Evolutionary conservation across 192 early-diverging fungal species (phyloP).

Genomic region (Coemansia umbellata): DNA sequence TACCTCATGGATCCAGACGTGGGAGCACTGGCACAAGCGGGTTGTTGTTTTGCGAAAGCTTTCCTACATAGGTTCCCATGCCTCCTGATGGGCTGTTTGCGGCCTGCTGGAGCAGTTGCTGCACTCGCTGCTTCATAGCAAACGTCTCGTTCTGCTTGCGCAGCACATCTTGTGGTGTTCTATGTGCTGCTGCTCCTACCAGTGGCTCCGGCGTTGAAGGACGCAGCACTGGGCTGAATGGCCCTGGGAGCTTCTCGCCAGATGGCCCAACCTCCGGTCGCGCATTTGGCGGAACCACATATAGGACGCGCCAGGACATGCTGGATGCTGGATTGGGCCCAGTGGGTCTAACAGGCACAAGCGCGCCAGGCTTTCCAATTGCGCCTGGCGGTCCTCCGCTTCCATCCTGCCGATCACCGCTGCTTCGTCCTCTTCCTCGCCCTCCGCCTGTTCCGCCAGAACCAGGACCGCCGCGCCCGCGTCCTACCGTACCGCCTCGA

Average conservation of each 20-base stretch:
- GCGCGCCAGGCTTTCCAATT: not conserved
- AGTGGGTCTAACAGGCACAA: constrained; percentile 27
- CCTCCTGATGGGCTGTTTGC: constrained; percentile 33
- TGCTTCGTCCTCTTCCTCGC: constrained; percentile 4
- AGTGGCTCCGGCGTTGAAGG: constrained; percentile 19
- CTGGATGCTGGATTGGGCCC: constrained; percentile 15
- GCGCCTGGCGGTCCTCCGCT: constrained; percentile 2
- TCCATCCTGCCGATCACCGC: not conserved
- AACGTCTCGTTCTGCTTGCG: constrained; percentile 40
- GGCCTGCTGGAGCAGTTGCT: constrained; percentile 46
- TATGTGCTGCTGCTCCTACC: not conserved
- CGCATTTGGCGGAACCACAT: constrained; percentile 24
- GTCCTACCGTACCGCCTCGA: constrained; percentile 2
- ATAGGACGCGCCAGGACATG: constrained; percentile 35
- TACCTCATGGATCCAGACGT: constrained; percentile 17
- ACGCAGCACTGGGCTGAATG: constrained; percentile 41
- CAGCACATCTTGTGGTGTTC: constrained; percentile 34
- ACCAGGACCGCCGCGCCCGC: not conserved
- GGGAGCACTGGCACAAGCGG: constrained; percentile 45
- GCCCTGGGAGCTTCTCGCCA: constrained; percentile 42
- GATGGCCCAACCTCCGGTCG: constrained; percentile 36
- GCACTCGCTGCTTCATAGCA: constrained; percentile 35
- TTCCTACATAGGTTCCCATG: constrained; percentile 42
- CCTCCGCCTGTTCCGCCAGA: not conserved
- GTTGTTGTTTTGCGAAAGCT: constrained; percentile 47